Evolutionary conservation across 371 early-diverging fungal genomes (phyloP), one percentile per base, ranked within the genome.

Genomic region (Entomophthora muscae): DNA sequence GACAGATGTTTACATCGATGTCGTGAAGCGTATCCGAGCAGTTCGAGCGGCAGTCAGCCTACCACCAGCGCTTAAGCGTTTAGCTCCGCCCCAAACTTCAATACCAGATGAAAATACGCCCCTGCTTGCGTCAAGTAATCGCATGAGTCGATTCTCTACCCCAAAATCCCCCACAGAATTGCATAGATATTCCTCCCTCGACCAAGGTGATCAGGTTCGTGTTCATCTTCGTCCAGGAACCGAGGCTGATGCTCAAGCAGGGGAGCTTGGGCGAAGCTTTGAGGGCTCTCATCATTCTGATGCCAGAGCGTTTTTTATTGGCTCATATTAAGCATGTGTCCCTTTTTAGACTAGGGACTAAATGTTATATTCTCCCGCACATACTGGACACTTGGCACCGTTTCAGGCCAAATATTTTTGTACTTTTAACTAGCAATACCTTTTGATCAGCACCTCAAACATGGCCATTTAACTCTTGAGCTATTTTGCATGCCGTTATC

Each of bases 1-100:
- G 66, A 93, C 93, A 0, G 93, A 95, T 71, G 91, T 90, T 31
- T 93, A 90, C 72, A 79, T 93, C 22, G 94, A 95, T 71, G 80
- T 72, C 21, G 70, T 66, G 66, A 72, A 66, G 63, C 69, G 69
- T 61, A 69, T 70, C 57, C 68, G 68, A 21, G 72, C 69, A 12
- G 66, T 70, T 60, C 66, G 72, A n/a, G 68, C 64, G 5, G 42
- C 42, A 10, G 42, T 42, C 17, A 42, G 42, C 42, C 22, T 55
- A 5, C 55, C 24, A 26, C 55, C 55, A 24, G 28, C 55, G 28
- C 28, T 10, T 5, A 55, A 55, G 28, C 10, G 17, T 17, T 17
- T 17, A 42, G 5, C 42, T 17, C 42, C 42, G 17, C 42, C 42
- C 5, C 42, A 42, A 17, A 17, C 17, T 42, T n/a, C n/a, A n/a